Evolutionary conservation across 2,329 filamentous ascomycete species (phyloP), one percentile per base, ranked within the genome.

Genomic region (Paraphaeosphaeria sporulosa): DNA sequence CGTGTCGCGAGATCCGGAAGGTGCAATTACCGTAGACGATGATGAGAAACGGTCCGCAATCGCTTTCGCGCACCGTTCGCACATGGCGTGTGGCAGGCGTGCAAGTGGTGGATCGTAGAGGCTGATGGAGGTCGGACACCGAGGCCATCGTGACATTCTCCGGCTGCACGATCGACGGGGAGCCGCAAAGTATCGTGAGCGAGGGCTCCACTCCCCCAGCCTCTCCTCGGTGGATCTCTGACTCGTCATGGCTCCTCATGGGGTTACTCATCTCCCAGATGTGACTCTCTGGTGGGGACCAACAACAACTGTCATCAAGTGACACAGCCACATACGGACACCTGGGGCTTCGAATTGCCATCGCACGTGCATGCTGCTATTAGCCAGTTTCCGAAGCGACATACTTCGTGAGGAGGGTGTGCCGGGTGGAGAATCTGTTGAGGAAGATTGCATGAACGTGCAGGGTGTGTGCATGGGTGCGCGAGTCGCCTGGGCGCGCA

Each of bases 401-500:
- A 30, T 27, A 19, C 46, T 49, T 47, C 17, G 52, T 57, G 38
- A 19, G 50, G 23, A 46, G 44, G 51, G 17, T 7, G 30, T 51
- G 54, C 57, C 34, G 48, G 54, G 46, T 49, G 43, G 42, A 48
- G 36, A 58, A 44, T 57, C 53, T 62, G 62, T 64, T 64, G 62
- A 60, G 62, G 42, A 30, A 43, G 57, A 49, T 36, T 62, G 60
- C 62, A 64, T 60, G 44, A 12, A 56, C 55, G 23, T 63, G 61
- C 61, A 61, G 50, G 49, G 48, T 55, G 56, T 56, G 23, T 59
- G 58, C 53, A 55, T 57, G 57, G 62, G 65, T 48, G 32, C 60
- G 64, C 63, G 59, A 60, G 52, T 65, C 65, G 67, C 62, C 62
- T 63, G 56, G 61, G 60, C 64, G 61, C 58, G 61, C 64, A 62